These are phyloP conservation scores for Incumbomyces lentus DNA, from an alignment of 2,329 filamentous ascomycete genomes.

Conservation along the genomic window DNA sequence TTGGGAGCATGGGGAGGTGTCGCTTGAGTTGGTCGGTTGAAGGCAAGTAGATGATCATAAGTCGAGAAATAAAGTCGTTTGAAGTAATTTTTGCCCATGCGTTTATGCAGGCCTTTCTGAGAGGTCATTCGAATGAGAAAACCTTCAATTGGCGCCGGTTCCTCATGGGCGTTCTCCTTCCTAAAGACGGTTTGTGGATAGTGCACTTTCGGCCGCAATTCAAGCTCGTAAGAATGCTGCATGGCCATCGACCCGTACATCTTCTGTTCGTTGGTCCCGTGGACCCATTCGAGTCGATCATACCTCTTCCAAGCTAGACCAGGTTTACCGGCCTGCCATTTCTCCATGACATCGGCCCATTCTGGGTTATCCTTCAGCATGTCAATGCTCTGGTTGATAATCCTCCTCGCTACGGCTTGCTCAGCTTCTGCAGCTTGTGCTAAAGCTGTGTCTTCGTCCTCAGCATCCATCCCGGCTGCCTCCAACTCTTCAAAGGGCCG, in stretches of 20 bases:
- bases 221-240: slow-evolving; percentile 55
- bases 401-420: slow-evolving; percentile 44
- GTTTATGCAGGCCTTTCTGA: slow-evolving; percentile 48
- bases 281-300: slow-evolving; percentile 58
- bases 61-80: slow-evolving; percentile 57
- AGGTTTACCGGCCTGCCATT: slow-evolving; percentile 50
- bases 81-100: slow-evolving; percentile 51
- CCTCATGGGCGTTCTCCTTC: slow-evolving; percentile 34
- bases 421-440: slow-evolving; percentile 35
- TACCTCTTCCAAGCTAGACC: slow-evolving; percentile 61
- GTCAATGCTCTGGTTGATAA: slow-evolving; percentile 49
- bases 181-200: slow-evolving; percentile 44
- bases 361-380: slow-evolving; percentile 47
- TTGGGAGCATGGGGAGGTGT: slow-evolving; percentile 50
- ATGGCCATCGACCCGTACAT: slow-evolving; percentile 62
- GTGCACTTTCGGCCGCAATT: slow-evolving; percentile 54
- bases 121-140: slow-evolving; percentile 56
- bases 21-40: slow-evolving; percentile 50
- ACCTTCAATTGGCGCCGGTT: slow-evolving; percentile 54
- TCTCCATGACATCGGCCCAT: slow-evolving; percentile 48
- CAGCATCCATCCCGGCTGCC: slow-evolving; percentile 23
- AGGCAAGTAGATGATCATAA: slow-evolving; percentile 53
- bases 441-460: slow-evolving; percentile 34
- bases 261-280: slow-evolving; percentile 53
- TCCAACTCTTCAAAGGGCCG: slow-evolving; percentile 50